A percentile compares a stretch with the other conserved stretches of the same genome.
Evolutionary conservation across 2,329 filamentous ascomycete species (phyloP).

Genomic region (Myriosclerotinia curreyana): DNA sequence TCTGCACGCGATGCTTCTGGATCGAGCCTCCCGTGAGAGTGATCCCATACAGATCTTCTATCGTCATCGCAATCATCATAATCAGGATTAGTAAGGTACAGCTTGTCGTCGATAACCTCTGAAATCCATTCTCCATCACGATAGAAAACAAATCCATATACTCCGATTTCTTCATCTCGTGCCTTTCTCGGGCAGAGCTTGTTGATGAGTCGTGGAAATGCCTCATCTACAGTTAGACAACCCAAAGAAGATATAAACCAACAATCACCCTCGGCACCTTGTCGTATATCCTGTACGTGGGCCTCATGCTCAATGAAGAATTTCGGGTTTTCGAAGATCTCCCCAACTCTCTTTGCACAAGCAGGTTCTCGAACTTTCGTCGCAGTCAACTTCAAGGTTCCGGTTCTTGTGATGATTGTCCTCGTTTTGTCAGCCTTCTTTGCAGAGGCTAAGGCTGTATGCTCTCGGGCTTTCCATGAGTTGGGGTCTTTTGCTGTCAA

Average conservation of each 20-base stretch:
- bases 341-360: conserved; percentile 59
- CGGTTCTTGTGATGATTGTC: conserved; percentile 20
- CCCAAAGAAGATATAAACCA: conserved; percentile 82
- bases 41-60: conserved; percentile 46
- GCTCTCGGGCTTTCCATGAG: background rate
- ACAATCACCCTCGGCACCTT: conserved; percentile 77
- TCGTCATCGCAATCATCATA: conserved; percentile 72
- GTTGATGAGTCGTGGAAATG: conserved; percentile 45
- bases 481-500: conserved; percentile 11
- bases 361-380: conserved; percentile 26
- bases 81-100: conserved; percentile 76
- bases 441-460: background rate
- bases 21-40: conserved; percentile 22
- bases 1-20: conserved; percentile 44
- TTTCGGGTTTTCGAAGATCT: conserved; percentile 72
- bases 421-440: conserved; percentile 7
- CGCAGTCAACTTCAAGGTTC: conserved; percentile 19
- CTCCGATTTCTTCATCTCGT: conserved; percentile 59
- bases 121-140: conserved; percentile 88
- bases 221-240: conserved; percentile 56
- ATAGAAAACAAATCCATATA: conserved; percentile 86
- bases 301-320: conserved; percentile 77
- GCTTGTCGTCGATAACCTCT: conserved; percentile 85
- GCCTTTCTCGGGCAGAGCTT: conserved; percentile 41
- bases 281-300: conserved; percentile 69